phyloP scores from a whole-genome alignment of 495 filamentous ascomycete species.

The Talaromyces proteolyticus region DNA sequence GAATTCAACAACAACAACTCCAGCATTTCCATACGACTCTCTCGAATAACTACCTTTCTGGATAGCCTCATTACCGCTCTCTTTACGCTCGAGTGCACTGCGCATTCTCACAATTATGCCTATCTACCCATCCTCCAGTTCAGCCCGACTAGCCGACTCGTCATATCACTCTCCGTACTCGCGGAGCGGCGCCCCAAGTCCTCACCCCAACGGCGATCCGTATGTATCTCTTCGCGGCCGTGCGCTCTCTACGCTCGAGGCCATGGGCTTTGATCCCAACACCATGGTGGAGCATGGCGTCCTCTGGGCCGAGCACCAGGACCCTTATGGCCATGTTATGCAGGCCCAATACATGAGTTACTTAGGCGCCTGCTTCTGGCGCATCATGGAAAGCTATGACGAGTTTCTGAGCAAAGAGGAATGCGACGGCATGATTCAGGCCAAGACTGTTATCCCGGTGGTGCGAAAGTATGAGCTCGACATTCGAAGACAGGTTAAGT shows the following conservation, averaged over 20 bases:
- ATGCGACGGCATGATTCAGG: slow-evolving; percentile 21
- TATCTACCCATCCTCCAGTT: no score
- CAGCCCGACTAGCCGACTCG: slow-evolving; percentile 10
- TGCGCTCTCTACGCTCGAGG: slow-evolving; percentile 20
- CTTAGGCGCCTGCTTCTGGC: slow-evolving; percentile 18
- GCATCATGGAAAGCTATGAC: slow-evolving; percentile 26
- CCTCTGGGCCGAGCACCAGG: slow-evolving; percentile 27
- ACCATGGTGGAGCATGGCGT: slow-evolving; percentile 27
- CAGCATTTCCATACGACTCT: no score
- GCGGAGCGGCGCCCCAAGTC: slow-evolving; percentile 14
- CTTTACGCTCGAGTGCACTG: no score
- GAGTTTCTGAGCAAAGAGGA: slow-evolving; percentile 19
- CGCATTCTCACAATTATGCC: no score
- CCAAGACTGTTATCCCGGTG: slow-evolving; percentile 14
- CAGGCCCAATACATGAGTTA: slow-evolving; percentile 22
- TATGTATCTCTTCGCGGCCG: slow-evolving; percentile 18
- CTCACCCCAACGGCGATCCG: slow-evolving; percentile 21
- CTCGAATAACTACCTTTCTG: no score
- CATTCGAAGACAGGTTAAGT: slow-evolving; percentile 18
- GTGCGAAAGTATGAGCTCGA: slow-evolving; percentile 17
- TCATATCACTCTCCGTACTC: slow-evolving; percentile 23
- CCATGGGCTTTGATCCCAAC: slow-evolving; percentile 24
- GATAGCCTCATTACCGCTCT: no score
- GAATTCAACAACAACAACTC: no score
- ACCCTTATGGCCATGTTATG: slow-evolving; percentile 25